Evolutionary conservation across 345 rosid species (phyloP).

Genomic region (Gynandropsis gynandra): DNA sequence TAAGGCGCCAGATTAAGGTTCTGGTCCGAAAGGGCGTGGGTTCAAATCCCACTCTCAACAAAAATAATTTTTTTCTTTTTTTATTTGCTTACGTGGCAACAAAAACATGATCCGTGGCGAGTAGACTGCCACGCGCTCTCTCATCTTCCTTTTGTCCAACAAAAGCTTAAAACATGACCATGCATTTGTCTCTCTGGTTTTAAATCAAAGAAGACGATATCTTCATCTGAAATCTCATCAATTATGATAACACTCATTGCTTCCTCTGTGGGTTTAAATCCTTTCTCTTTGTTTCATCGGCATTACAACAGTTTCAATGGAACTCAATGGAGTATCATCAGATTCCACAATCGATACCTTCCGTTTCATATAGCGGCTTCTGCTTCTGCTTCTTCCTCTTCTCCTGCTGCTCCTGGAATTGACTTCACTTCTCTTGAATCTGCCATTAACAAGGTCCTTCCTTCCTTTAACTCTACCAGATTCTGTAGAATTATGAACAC

Average conservation of each 20-base stretch:
- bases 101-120: slow-evolving; percentile 17
- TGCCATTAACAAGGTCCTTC: slow-evolving; percentile 54
- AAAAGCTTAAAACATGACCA: slow-evolving; percentile 10
- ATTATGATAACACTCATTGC: slow-evolving; percentile 18
- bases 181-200: slow-evolving; percentile 5
- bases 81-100: slow-evolving; percentile 25
- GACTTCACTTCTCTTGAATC: slow-evolving; percentile 61
- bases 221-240: neutral
- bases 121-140: slow-evolving; percentile 25
- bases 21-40: slow-evolving; percentile 99
- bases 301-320: neutral
- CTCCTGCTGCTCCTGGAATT: slow-evolving; percentile 35
- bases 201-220: slow-evolving; percentile 1
- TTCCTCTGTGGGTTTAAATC: slow-evolving; percentile 16
- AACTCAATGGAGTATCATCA: slow-evolving; percentile 8
- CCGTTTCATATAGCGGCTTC: slow-evolving; percentile 13
- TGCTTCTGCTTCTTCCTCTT: slow-evolving; percentile 38
- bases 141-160: slow-evolving; percentile 17
- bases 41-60: slow-evolving; percentile 97
- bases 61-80: too few species aligned
- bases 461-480: neutral
- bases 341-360: slow-evolving; percentile 1
- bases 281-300: slow-evolving; percentile 16
- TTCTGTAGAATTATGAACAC: neutral
- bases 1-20: slow-evolving; percentile 99